Evolutionary conservation across 1,284 basidiomycete genomes (phyloP).

Genomic region (Ceratobasidium sp.): DNA sequence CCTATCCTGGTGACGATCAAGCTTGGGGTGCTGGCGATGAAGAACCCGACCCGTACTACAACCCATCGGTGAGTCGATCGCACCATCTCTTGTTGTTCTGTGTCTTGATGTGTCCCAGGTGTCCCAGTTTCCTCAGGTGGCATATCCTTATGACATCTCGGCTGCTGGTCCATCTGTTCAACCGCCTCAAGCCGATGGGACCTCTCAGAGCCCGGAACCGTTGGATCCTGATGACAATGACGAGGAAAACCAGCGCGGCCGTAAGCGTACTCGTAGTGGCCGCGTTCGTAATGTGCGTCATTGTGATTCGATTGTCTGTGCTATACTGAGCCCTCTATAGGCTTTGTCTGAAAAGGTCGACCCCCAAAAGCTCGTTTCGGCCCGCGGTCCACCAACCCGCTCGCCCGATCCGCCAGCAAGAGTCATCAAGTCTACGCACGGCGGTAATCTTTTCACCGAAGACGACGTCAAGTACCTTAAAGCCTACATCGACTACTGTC

Average conservation of each 20-base stretch:
- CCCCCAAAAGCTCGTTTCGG: slow-evolving; percentile 36
- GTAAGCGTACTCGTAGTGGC: slow-evolving; percentile 29
- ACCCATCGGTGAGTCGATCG: not conserved
- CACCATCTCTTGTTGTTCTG: not conserved
- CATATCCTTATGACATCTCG: not conserved
- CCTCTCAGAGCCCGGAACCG: slow-evolving; percentile 18
- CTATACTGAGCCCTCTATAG: not conserved
- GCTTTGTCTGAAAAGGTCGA: slow-evolving; percentile 33
- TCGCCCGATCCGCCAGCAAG: slow-evolving; percentile 80
- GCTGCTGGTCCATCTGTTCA: not conserved
- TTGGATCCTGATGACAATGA: slow-evolving; percentile 21
- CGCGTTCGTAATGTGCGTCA: slow-evolving; percentile 17
- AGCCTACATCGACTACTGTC: slow-evolving; percentile 84
- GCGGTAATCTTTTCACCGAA: slow-evolving; percentile 80
- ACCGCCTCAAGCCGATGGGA: not conserved
- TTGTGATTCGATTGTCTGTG: not conserved
- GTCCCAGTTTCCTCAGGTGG: slow-evolving; percentile 17
- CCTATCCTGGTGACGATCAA: slow-evolving; percentile 29
- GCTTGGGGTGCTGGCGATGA: slow-evolving; percentile 18
- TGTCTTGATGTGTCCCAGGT: not conserved
- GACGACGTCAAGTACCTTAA: slow-evolving; percentile 81
- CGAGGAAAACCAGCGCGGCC: slow-evolving; percentile 18
- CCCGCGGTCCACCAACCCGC: slow-evolving; percentile 61
- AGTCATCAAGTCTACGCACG: slow-evolving; percentile 84
- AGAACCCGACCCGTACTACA: slow-evolving; percentile 14